phyloP scores from a whole-genome alignment of 129 eudicot genomes.

The Helianthus tuberosus region DNA sequence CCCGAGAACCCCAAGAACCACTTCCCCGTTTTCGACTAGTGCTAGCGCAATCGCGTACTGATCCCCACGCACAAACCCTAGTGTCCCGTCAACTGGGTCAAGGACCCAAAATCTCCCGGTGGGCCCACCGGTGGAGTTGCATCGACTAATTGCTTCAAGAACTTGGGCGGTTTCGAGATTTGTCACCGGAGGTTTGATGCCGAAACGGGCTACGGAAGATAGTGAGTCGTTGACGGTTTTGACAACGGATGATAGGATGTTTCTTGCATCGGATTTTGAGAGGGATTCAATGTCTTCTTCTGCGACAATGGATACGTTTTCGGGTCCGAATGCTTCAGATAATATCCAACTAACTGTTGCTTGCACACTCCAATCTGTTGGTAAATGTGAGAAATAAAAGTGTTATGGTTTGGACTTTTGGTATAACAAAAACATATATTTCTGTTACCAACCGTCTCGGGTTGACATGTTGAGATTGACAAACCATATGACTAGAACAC shows the following conservation, averaged over 20 bases:
- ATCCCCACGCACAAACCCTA: conserved; percentile 90
- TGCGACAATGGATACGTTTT: conserved; percentile 75
- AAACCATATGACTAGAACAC: too few relatives aligned
- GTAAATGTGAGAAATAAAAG: background rate
- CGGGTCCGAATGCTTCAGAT: conserved; percentile 70
- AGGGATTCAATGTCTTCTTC: conserved; percentile 81
- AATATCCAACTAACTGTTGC: conserved; percentile 84
- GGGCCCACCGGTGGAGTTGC: conserved; percentile 76
- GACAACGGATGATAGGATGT: conserved; percentile 55
- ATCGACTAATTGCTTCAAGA: conserved; percentile 69
- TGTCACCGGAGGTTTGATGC: conserved; percentile 49
- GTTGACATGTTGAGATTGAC: too few relatives aligned
- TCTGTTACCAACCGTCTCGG: too few relatives aligned
- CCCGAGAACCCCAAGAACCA: conserved; percentile 89
- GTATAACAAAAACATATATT: too few relatives aligned
- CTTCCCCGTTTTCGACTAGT: conserved; percentile 75
- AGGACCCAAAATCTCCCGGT: conserved; percentile 82
- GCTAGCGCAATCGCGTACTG: conserved; percentile 91
- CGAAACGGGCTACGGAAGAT: conserved; percentile 59
- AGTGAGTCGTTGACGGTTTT: conserved; percentile 65
- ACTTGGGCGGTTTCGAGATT: conserved; percentile 48
- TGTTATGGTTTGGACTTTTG: background rate
- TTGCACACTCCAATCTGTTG: conserved; percentile 94
- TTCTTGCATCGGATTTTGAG: conserved; percentile 47
- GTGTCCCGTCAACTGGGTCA: conserved; percentile 91